phyloP scores from a whole-genome alignment of 306 rosid species.

The Cucurbita ficifolia region DNA sequence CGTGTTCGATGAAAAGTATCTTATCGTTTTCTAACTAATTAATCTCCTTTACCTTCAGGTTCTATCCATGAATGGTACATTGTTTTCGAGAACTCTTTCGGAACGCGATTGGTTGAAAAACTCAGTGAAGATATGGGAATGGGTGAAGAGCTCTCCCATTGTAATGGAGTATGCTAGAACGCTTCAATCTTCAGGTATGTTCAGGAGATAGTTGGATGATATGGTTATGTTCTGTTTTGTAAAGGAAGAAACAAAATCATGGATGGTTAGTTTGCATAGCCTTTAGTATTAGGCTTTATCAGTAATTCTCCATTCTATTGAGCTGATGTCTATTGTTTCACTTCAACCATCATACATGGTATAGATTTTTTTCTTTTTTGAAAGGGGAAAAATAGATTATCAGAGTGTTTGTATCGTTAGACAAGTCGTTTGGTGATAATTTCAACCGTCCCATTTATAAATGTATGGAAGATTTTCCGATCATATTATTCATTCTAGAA shows the following conservation, averaged over 20 bases:
- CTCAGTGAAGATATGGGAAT: conserved; percentile 80
- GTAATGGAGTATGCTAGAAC: conserved; percentile 53
- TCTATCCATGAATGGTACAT: conserved; percentile 47
- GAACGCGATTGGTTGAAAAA: conserved; percentile 93
- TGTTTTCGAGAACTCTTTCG: conserved; percentile 40
- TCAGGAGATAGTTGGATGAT: conserved; percentile 32
- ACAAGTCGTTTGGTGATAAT: neutral
- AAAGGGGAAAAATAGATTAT: neutral
- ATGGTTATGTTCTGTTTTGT: neutral
- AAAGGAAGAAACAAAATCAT: neutral
- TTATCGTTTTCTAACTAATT: neutral
- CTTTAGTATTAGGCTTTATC: neutral
- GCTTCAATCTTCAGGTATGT: conserved; percentile 59
- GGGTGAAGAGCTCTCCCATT: conserved; percentile 55
- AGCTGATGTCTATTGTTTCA: neutral
- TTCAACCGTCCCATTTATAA: neutral
- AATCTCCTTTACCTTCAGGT: conserved; percentile 24
- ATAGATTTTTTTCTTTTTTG: neutral
- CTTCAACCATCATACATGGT: neutral
- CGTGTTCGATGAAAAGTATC: too few species aligned
- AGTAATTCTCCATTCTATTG: neutral
- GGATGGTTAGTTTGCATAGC: neutral
- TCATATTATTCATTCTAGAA: neutral
- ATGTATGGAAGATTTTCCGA: neutral
- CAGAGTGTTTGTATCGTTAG: neutral